Evolutionary conservation across 1,284 basidiomycete species (phyloP).

Genomic region (Gastroboletus turbinatus): DNA sequence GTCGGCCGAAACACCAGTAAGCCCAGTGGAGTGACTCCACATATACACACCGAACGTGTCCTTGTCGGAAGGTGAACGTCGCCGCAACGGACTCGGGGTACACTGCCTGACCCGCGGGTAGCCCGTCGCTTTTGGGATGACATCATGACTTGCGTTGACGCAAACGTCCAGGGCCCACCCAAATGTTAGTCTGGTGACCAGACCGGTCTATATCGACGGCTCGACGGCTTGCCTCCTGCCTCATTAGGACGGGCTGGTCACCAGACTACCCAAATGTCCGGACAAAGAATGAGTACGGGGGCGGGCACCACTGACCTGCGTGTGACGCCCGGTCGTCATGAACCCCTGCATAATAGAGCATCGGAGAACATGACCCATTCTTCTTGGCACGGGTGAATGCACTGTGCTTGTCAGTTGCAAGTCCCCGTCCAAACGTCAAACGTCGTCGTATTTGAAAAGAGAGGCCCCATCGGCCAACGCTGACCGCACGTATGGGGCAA

Average conservation of each 20-base stretch:
- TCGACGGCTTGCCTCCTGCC: too few relatives aligned
- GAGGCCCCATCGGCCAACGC: not conserved
- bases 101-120: not conserved
- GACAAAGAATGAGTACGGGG: not conserved
- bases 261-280: not conserved
- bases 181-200: too few relatives aligned
- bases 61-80: too few relatives aligned
- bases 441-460: not conserved
- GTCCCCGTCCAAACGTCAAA: not conserved
- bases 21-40: too few relatives aligned
- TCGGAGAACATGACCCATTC: not conserved
- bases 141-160: not conserved
- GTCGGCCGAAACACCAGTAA: too few relatives aligned
- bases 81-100: not conserved
- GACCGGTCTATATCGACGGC: too few relatives aligned
- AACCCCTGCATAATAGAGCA: not conserved
- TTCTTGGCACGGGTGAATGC: not conserved
- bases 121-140: not conserved
- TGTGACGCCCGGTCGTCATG: constrained; percentile 1
- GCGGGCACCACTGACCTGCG: constrained; percentile 15
- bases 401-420: not conserved
- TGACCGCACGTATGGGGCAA: not conserved
- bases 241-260: too few relatives aligned
- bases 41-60: too few relatives aligned
- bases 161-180: not conserved